Conservation (phyloP, 495 filamentous ascomycete genomes). For the Chaetomium fimeti region DNA sequence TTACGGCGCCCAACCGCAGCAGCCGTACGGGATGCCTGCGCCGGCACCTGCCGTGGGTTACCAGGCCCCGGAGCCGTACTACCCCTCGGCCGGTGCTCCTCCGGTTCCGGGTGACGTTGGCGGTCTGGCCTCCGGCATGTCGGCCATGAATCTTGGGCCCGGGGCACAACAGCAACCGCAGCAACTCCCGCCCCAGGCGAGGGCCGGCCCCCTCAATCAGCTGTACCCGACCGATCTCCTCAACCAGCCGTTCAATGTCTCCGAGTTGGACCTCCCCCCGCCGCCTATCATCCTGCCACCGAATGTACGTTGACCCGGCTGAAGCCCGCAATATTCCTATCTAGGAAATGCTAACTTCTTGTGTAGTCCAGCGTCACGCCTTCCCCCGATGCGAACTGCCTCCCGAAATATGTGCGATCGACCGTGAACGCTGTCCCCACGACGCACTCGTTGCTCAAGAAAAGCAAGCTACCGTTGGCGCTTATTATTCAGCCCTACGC, state of each 20-base stretch:
- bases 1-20: conserved; percentile 51
- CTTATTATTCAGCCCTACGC: conserved; percentile 95
- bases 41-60: conserved; percentile 52
- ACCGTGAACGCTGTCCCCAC: conserved; percentile 92
- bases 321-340: too few relatives aligned
- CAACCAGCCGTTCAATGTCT: conserved; percentile 87
- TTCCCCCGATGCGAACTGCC: conserved; percentile 88
- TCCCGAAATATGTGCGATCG: conserved; percentile 91
- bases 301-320: conserved; percentile 64
- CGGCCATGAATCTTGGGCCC: conserved; percentile 69
- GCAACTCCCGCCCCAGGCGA: conserved; percentile 51
- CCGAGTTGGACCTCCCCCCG: conserved; percentile 87
- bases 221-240: conserved; percentile 89
- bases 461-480: conserved; percentile 91
- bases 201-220: conserved; percentile 68
- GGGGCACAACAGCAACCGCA: conserved; percentile 54
- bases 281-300: conserved; percentile 88
- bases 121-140: conserved; percentile 79
- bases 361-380: conserved; percentile 83
- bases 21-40: conserved; percentile 50
- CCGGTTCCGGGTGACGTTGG: conserved; percentile 56
- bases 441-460: conserved; percentile 87
- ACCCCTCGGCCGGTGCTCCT: conserved; percentile 54
- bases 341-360: conserved; percentile 30
- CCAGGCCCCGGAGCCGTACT: conserved; percentile 65